Conservation (phyloP, 106 monocot genomes). For the Acanthochlamys bracteata region DNA sequence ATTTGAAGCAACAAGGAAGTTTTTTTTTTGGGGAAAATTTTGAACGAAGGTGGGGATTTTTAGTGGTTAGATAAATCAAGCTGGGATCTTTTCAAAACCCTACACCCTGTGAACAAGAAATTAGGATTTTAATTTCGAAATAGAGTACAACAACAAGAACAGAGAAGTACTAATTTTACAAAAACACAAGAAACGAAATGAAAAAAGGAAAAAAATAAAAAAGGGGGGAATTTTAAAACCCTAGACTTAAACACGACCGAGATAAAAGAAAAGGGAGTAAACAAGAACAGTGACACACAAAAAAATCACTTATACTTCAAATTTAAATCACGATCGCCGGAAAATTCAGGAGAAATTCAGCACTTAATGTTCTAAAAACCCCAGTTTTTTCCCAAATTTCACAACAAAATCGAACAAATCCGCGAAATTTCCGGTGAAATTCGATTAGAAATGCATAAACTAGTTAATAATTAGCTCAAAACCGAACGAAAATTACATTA, state of each 20-base stretch:
- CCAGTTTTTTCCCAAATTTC: constrained; percentile 26
- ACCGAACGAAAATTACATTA: constrained; percentile 9
- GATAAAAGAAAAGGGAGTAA: constrained; percentile 5
- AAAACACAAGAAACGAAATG: too few relatives aligned
- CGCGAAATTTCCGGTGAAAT: constrained; percentile 15
- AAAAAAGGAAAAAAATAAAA: background rate
- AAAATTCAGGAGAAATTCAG: constrained; percentile 23
- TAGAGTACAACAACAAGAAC: constrained; percentile 14
- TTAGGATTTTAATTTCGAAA: constrained; percentile 1
- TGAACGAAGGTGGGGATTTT: too few relatives aligned
- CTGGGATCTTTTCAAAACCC: constrained; percentile 10
- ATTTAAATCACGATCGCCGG: constrained; percentile 11
- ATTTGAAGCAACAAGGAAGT: background rate
- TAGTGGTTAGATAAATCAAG: background rate
- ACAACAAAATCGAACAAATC: constrained; percentile 16
- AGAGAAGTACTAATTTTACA: background rate
- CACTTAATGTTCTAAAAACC: constrained; percentile 15
- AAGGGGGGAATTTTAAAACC: background rate
- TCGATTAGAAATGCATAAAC: constrained; percentile 15
- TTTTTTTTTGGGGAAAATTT: background rate
- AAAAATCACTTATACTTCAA: constrained; percentile 10
- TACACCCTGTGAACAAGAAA: constrained; percentile 30
- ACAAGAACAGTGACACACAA: background rate
- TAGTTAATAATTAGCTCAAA: constrained; percentile 5
- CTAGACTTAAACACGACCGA: constrained; percentile 2